phyloP scores from a whole-genome alignment of 2,329 filamentous ascomycete species.

The Trichoderma hamatum region DNA sequence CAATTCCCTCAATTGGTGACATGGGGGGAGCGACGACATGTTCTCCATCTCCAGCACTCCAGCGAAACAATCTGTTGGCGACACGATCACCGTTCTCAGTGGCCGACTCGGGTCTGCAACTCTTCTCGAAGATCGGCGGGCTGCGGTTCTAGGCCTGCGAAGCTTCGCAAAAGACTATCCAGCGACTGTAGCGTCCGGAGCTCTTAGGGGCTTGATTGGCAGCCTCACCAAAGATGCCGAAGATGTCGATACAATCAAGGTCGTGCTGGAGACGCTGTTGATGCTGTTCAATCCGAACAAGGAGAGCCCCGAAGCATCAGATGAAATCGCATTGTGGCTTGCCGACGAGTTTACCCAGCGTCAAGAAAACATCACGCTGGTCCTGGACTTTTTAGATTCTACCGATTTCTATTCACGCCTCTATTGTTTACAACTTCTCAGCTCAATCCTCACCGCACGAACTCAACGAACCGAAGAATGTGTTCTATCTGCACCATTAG shows the following conservation, averaged over 20 bases:
- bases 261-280: conserved; percentile 90
- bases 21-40: conserved; percentile 45
- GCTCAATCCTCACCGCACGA: conserved; percentile 80
- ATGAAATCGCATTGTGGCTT: conserved; percentile 93
- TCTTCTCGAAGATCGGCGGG: conserved; percentile 89
- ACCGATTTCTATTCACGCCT: conserved; percentile 88
- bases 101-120: conserved; percentile 86
- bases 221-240: conserved; percentile 85
- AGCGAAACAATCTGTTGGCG: conserved; percentile 92
- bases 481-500: conserved; percentile 84
- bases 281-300: conserved; percentile 81
- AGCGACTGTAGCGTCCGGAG: conserved; percentile 90
- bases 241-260: conserved; percentile 94
- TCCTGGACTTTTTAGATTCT: conserved; percentile 86
- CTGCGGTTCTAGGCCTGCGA: conserved; percentile 86
- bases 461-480: conserved; percentile 94
- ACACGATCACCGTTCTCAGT: conserved; percentile 90
- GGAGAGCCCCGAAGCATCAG: conserved; percentile 84
- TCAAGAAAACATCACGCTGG: conserved; percentile 91
- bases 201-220: conserved; percentile 83
- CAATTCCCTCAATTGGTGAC: conserved; percentile 4
- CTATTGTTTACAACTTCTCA: conserved; percentile 87
- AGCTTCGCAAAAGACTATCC: conserved; percentile 97
- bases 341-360: conserved; percentile 97
- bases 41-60: conserved; percentile 73